Base-by-base conservation (phyloP, 2,329 filamentous ascomycete genomes). In the Cryphonectria parasitica region DNA sequence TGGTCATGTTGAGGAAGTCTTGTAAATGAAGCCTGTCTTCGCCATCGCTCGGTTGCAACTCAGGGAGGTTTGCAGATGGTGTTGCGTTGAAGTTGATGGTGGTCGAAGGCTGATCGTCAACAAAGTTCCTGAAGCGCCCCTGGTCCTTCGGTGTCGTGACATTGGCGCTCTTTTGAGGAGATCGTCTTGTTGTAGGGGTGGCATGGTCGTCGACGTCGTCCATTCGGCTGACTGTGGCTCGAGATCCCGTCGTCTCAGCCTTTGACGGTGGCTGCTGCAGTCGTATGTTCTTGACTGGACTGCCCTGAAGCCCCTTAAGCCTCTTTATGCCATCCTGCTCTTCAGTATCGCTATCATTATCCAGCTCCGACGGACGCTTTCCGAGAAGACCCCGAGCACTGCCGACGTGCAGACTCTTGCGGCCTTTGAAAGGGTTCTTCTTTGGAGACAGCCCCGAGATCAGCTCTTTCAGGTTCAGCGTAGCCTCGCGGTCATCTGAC, bases 1-100 rank as follows among this genome's bases (percentile, higher is more conserved):
- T 97, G 2, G 95, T 98, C 89, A 97, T 90, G 73, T 97, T 93
- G 61, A 99, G 83, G 81, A 99, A 99, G 67, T 97, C 92, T 75
- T 97, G 94, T 3, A 99, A 85, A 62, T 95, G 92, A 68, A 97
- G 94, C 31, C 86, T 86, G 36, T 90, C 87, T 28, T 87, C 85
- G 17, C 84, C 79, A 28, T 84, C 84, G n/a, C 89, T 86, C 7
- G 82, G 79, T 66, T 84, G 81, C 34, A 82, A 75, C 3, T 69
- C 69, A 5, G 63, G 54, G 31, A 60, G 58, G 31, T 68, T 64
- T 34, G 52, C n/a, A 11, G 69, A 68, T 22, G 69, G 66, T 19
- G 80, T 75, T 43, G 85, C 78, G n/a, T 85, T 77, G 64, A 85
- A 82, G 73, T 83, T 80, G 68, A 86, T 77, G 8, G 82, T 82